Evolutionary conservation across 1,284 basidiomycete species (phyloP).

Genomic region (Puccinia novopanici): DNA sequence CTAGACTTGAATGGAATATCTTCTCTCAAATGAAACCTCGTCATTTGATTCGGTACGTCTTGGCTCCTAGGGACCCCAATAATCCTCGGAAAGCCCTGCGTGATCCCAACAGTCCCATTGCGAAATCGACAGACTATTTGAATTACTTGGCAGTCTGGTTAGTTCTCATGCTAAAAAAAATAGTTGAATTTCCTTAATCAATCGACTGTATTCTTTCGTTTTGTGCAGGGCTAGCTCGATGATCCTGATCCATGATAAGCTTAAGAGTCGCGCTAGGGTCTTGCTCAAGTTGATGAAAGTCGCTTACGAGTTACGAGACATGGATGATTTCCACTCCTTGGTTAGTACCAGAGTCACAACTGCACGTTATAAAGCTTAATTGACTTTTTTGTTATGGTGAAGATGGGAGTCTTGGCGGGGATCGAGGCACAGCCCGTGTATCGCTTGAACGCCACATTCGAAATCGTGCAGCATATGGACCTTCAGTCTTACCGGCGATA

Average conservation of each 20-base stretch:
- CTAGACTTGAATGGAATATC: conserved; percentile 56
- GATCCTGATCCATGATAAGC: conserved; percentile 56
- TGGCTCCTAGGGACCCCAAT: conserved; percentile 54
- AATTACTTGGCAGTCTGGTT: conserved; percentile 56
- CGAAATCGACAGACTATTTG: conserved; percentile 55
- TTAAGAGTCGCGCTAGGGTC: conserved; percentile 54
- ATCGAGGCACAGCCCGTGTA: conserved; percentile 57
- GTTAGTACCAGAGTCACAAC: conserved; percentile 11
- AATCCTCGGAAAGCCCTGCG: conserved; percentile 54
- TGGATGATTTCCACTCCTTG: conserved; percentile 58
- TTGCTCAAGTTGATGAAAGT: conserved; percentile 57
- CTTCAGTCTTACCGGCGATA: conserved; percentile 55
- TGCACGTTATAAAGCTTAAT: not conserved
- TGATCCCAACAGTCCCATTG: conserved; percentile 54
- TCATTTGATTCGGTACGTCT: conserved; percentile 57
- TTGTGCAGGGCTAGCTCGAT: conserved; percentile 57
- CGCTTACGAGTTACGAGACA: conserved; percentile 54
- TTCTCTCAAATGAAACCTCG: conserved; percentile 54
- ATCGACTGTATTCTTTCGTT: conserved; percentile 50
- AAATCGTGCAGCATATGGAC: conserved; percentile 54
- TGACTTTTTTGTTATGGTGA: not conserved
- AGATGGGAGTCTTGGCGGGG: conserved; percentile 57
- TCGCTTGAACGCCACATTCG: conserved; percentile 55
- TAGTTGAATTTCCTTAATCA: too few species aligned
- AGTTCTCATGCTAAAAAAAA: conserved; percentile 38